These are phyloP conservation scores for Rubia yunnanensis DNA, from an alignment of 257 asterid species.

Conservation along the genomic window DNA sequence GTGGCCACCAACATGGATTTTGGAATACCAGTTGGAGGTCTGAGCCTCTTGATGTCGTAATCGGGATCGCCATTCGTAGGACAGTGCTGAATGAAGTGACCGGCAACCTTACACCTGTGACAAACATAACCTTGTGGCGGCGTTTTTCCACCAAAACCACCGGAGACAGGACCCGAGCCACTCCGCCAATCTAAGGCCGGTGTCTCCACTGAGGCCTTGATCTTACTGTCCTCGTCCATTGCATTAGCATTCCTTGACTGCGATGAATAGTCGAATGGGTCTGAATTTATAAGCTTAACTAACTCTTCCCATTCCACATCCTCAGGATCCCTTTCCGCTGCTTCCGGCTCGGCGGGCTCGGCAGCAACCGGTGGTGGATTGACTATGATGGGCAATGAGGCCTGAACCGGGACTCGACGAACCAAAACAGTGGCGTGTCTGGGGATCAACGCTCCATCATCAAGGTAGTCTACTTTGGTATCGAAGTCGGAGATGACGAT, in stretches of 20 bases:
- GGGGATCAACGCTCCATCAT: constrained; percentile 72
- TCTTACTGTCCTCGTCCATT: background rate
- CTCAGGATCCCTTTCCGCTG: constrained; percentile 47
- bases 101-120: constrained; percentile 93
- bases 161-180: no score
- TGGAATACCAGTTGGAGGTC: constrained; percentile 92
- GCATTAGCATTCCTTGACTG: background rate
- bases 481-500: constrained; percentile 84
- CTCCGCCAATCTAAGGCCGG: background rate
- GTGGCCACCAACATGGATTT: constrained; percentile 87
- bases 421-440: constrained; percentile 81
- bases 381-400: constrained; percentile 77
- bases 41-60: constrained; percentile 75
- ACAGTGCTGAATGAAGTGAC: constrained; percentile 94
- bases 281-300: constrained; percentile 64
- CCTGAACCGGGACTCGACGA: constrained; percentile 94
- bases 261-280: no score
- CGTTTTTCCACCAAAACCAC: constrained; percentile 18
- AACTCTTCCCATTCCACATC: constrained; percentile 84
- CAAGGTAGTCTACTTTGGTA: constrained; percentile 79
- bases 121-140: constrained; percentile 94
- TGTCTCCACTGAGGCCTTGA: background rate
- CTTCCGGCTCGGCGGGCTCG: constrained; percentile 32
- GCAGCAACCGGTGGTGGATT: constrained; percentile 38
- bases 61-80: constrained; percentile 95